Evolutionary conservation across 2,329 filamentous ascomycete genomes (phyloP).

Genomic region (Aspergillus persii): DNA sequence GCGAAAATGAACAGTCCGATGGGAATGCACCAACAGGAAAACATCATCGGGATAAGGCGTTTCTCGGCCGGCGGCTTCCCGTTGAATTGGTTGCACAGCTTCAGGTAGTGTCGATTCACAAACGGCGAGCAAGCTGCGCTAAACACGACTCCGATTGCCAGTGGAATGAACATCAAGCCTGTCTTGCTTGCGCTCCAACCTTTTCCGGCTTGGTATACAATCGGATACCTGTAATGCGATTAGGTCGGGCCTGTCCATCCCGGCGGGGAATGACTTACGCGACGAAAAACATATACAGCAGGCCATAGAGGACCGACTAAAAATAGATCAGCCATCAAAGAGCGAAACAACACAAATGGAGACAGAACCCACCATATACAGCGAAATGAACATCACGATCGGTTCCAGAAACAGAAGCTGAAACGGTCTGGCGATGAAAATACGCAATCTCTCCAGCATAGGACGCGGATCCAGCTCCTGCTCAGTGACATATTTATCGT

Average conservation of each 20-base stretch:
- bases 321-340: background rate
- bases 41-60: slow-evolving; percentile 46
- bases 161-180: background rate
- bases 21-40: slow-evolving; percentile 49
- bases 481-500: background rate
- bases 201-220: slow-evolving; percentile 4
- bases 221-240: background rate
- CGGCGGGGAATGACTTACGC: background rate
- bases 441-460: background rate
- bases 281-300: slow-evolving; percentile 7
- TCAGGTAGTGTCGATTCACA: background rate
- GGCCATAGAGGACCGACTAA: slow-evolving; percentile 6
- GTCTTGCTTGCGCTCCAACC: slow-evolving; percentile 1
- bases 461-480: background rate
- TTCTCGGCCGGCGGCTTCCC: background rate
- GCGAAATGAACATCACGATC: slow-evolving; percentile 15
- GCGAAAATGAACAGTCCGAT: slow-evolving; percentile 56
- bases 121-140: background rate
- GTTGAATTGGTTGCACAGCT: background rate
- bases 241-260: background rate
- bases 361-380: slow-evolving; percentile 5
- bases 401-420: slow-evolving; percentile 9
- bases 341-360: background rate
- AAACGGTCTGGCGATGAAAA: slow-evolving; percentile 4
- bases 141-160: background rate